phyloP scores from a whole-genome alignment of 768 basidiomycete species.

The Podaxis sp. region DNA sequence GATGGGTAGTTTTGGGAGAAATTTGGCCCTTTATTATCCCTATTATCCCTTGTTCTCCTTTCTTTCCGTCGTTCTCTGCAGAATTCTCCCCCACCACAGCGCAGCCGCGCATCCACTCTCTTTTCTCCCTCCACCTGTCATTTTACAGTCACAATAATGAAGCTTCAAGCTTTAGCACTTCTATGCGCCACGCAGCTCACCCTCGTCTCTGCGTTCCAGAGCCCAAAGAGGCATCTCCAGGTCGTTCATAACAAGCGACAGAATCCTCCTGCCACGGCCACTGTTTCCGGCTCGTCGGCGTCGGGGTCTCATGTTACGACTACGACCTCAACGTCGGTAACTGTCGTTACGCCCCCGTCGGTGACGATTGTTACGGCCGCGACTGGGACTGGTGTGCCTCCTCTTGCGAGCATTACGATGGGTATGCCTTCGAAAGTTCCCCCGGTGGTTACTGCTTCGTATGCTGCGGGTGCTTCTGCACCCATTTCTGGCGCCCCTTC shows the following conservation, averaged over 20 bases:
- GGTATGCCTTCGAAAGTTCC: conserved; percentile 61
- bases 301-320: conserved; percentile 13
- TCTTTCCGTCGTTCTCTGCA: conserved; percentile 12
- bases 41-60: background rate
- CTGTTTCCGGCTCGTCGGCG: conserved; percentile 16
- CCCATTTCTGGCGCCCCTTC: conserved; percentile 65
- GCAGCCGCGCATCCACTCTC: conserved; percentile 22
- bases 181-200: conserved; percentile 43
- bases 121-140: conserved; percentile 22
- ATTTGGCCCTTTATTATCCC: background rate
- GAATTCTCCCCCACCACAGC: conserved; percentile 7
- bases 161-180: conserved; percentile 40
- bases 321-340: conserved; percentile 16
- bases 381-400: conserved; percentile 50
- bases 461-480: conserved; percentile 56
- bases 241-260: conserved; percentile 41
- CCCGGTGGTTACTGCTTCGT: conserved; percentile 51
- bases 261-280: conserved; percentile 7
- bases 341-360: conserved; percentile 8
- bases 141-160: conserved; percentile 38
- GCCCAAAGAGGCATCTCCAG: conserved; percentile 33
- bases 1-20: background rate
- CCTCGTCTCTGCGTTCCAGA: conserved; percentile 35
- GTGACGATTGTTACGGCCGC: conserved; percentile 45
- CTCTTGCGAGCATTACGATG: conserved; percentile 56